Evolutionary conservation across 495 filamentous ascomycete genomes (phyloP), one percentile per base, ranked within the genome.

Genomic region (Podospora fimiseda): DNA sequence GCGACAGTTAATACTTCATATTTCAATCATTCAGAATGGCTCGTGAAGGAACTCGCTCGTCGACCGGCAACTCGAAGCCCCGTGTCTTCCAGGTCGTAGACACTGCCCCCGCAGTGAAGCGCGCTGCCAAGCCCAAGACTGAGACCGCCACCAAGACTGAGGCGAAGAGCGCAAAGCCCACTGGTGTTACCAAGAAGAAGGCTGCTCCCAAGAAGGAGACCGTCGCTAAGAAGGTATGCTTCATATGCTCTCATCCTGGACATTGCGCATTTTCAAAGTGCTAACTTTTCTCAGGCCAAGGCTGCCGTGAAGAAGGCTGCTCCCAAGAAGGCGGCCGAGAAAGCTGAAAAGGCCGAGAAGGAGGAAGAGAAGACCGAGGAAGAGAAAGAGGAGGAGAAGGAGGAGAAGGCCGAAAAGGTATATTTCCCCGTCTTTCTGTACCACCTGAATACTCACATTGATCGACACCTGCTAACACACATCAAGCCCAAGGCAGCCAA

Each of bases 121-220:
- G 74, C 52, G 72, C 68, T 58, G 58, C 71, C 19, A 69, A 63
- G 60, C 49, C 64, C 50, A 75, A 74, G 70, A 60, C n/a, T n/a
- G n/a, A 63, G 44, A 46, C 40, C 14, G 52, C 45, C 22, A 45
- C 62, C 44, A 74, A 72, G 66, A 62, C 48, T 37, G 48, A 30
- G 66, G 64, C 60, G 38, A 79, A 74, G 66, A 69, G 68, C 42
- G 69, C 70, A 38, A 80, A 80, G 65, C 76, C 77, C 14, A 57
- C 66, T 27, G 77, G 76, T 50, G 75, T 78, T 22, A 75, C 71
- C 54, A 80, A 80, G 70, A 78, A 76, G 70, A 77, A 75, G 66
- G 65, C 70, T 3, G 66, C 75, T 4, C 75, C 74, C 62, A 79
- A 78, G 67, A 72, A 77, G 57, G 51, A 60, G 33, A 60, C 60